Conservation (phyloP, 495 filamentous ascomycete species). For the Tuber magnatum region DNA sequence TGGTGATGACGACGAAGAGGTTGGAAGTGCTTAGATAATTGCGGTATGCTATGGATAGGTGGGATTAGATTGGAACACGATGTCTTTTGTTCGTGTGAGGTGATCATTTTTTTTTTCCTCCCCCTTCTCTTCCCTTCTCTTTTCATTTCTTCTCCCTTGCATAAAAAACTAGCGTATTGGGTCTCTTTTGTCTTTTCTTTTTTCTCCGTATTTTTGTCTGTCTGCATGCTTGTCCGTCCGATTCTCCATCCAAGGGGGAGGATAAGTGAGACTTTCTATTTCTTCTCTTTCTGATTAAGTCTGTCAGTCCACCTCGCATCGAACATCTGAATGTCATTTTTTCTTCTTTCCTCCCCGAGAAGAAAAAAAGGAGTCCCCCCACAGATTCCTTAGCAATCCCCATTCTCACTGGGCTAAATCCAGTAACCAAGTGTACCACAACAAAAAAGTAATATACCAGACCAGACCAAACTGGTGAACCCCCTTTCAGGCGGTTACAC, state of each 20-base stretch:
- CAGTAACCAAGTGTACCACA: background rate
- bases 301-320: background rate
- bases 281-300: background rate
- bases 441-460: background rate
- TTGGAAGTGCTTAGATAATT: background rate
- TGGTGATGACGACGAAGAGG: background rate
- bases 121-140: background rate
- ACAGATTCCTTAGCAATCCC: background rate
- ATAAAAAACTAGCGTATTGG: background rate
- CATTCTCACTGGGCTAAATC: background rate
- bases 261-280: background rate
- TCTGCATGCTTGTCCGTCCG: background rate
- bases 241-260: background rate
- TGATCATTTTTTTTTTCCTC: background rate
- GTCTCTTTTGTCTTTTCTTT: background rate
- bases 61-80: conserved; percentile 4
- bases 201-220: background rate
- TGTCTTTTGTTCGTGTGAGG: background rate
- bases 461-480: background rate
- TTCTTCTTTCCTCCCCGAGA: background rate
- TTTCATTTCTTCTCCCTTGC: background rate
- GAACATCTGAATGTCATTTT: background rate
- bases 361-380: background rate
- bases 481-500: background rate
- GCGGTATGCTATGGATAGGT: background rate